Percentiles rank a stretch among this genome's conserved stretches.
These are phyloP conservation scores for Rutstroemia sp. DNA, from an alignment of 2,329 filamentous ascomycete genomes.

Conservation along the genomic window DNA sequence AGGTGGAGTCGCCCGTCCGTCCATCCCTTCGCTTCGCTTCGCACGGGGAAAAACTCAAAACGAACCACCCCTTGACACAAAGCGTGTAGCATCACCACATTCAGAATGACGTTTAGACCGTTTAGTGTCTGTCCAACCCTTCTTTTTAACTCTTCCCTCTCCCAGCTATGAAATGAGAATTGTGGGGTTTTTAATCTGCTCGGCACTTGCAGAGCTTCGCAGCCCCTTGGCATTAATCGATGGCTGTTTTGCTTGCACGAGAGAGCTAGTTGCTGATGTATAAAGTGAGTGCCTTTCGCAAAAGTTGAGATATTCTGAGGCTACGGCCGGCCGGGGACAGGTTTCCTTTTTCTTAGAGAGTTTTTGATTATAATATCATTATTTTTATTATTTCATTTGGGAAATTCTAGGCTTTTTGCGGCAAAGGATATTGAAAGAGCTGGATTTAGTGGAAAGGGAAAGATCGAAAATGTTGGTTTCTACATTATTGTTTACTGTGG, in stretches of 20 bases:
- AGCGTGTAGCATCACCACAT: background rate
- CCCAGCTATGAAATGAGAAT: background rate
- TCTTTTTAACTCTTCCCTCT: too few species aligned
- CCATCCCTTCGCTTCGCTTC: background rate
- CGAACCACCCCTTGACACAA: conserved; percentile 8
- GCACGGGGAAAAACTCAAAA: conserved; percentile 4
- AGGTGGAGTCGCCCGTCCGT: background rate
- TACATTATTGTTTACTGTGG: background rate
- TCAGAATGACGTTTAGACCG: background rate
- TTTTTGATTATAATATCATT: background rate
- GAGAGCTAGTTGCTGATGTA: background rate
- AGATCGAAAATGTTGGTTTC: background rate
- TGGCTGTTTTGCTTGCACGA: background rate
- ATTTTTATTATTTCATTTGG: too few species aligned
- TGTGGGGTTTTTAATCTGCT: background rate
- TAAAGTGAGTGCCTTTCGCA: background rate
- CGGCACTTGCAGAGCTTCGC: background rate
- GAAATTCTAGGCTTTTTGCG: too few species aligned
- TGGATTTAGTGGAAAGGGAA: background rate
- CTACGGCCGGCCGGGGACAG: conserved; percentile 7
- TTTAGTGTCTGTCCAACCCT: too few species aligned
- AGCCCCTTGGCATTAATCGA: background rate
- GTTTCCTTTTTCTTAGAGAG: background rate
- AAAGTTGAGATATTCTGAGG: background rate
- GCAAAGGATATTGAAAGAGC: too few species aligned